phyloP scores from a whole-genome alignment of 2,329 filamentous ascomycete species.

The Pseudogymnoascus sp. region DNA sequence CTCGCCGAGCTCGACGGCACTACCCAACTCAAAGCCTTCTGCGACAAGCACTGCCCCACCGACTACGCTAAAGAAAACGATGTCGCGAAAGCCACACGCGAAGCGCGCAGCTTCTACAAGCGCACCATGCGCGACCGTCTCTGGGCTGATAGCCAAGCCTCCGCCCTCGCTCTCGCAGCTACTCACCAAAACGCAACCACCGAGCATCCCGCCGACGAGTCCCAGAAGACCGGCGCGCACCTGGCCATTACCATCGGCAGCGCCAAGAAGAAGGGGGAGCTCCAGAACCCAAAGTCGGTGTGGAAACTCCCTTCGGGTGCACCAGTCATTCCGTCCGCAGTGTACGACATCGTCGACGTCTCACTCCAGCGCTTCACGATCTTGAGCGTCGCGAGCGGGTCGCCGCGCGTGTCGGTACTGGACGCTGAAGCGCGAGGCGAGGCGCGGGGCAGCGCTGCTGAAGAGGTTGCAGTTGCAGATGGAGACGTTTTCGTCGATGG shows the following conservation, averaged over 20 bases:
- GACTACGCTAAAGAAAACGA: conserved; percentile 86
- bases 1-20: conserved; percentile 71
- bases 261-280: conserved; percentile 62
- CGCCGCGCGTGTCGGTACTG: conserved; percentile 94
- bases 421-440: conserved; percentile 91
- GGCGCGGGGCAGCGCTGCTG: conserved; percentile 81
- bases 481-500: conserved; percentile 95
- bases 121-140: conserved; percentile 80
- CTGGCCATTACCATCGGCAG: conserved; percentile 68
- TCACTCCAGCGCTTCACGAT: conserved; percentile 78
- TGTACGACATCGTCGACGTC: conserved; percentile 78
- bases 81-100: conserved; percentile 70
- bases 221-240: conserved; percentile 77
- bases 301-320: conserved; percentile 95
- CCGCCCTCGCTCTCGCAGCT: conserved; percentile 74
- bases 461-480: conserved; percentile 92
- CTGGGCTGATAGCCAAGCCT: conserved; percentile 86
- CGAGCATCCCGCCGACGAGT: conserved; percentile 71
- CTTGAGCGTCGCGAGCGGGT: conserved; percentile 81
- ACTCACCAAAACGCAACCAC: conserved; percentile 56
- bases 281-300: conserved; percentile 58
- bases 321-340: conserved; percentile 83
- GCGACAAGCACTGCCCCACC: conserved; percentile 85
- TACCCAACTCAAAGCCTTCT: conserved; percentile 86
- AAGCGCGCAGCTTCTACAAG: conserved; percentile 85